Percentiles rank a stretch among this genome's conserved stretches.
Evolutionary conservation across 805 yeast species (phyloP).

Genomic region (Zygoascus tannicola): DNA sequence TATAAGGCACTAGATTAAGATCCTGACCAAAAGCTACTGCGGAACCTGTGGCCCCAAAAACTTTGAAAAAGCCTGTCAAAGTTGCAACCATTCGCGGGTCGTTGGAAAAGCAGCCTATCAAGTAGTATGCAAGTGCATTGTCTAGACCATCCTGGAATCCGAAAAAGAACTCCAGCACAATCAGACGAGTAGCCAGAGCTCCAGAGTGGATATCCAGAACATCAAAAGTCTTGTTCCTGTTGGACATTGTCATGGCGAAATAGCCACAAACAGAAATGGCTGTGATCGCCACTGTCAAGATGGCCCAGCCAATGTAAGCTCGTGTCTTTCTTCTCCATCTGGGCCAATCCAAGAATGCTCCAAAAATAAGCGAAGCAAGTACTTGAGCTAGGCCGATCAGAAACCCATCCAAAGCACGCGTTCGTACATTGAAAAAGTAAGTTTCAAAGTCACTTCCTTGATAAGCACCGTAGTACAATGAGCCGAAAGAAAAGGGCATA

Average conservation of each 20-base stretch:
- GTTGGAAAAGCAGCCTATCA: constrained; percentile 38
- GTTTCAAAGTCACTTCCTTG: constrained; percentile 50
- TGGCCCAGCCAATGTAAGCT: constrained; percentile 38
- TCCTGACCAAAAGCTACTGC: constrained; percentile 36
- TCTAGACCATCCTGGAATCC: constrained; percentile 38
- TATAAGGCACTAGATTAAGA: constrained; percentile 4
- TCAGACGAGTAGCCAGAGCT: constrained; percentile 31
- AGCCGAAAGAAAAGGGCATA: constrained; percentile 55
- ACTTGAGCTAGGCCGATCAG: constrained; percentile 53
- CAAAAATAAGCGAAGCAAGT: constrained; percentile 41
- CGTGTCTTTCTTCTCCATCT: constrained; percentile 32
- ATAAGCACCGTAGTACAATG: constrained; percentile 51
- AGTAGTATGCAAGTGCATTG: constrained; percentile 37
- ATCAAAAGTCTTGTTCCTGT: constrained; percentile 17
- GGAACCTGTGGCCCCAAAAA: constrained; percentile 40
- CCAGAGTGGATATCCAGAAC: constrained; percentile 7
- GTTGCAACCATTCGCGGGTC: constrained; percentile 23
- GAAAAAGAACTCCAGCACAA: constrained; percentile 40
- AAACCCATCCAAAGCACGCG: constrained; percentile 52
- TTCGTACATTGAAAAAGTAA: constrained; percentile 44
- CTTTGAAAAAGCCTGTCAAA: constrained; percentile 40
- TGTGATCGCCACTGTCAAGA: constrained; percentile 31
- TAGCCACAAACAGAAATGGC: constrained; percentile 33
- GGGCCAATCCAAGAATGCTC: constrained; percentile 38
- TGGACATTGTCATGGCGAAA: constrained; percentile 14